phyloP scores from a whole-genome alignment of 257 asterid species.

The Plantago ovata region DNA sequence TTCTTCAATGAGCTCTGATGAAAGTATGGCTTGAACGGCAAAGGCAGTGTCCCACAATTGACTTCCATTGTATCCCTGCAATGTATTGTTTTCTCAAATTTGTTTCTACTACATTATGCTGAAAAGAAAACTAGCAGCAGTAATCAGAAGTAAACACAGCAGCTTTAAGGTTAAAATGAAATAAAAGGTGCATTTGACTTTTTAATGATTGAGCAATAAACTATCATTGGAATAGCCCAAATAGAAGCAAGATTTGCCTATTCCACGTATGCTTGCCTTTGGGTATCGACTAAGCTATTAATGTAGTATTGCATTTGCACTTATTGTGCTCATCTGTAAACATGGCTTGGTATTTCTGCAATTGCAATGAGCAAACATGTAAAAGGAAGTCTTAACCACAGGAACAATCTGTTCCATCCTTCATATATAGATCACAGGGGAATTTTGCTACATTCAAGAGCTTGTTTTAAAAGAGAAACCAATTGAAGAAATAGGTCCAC shows the following conservation, averaged over 20 bases:
- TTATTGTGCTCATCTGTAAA: background rate
- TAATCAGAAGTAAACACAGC: constrained; percentile 5
- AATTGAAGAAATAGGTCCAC: too few species aligned
- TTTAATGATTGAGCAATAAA: constrained; percentile 7
- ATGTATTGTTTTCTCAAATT: constrained; percentile 15
- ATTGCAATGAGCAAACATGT: constrained; percentile 1
- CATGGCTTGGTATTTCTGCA: background rate
- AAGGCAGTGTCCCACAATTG: constrained; percentile 95
- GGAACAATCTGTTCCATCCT: background rate
- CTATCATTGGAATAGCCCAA: constrained; percentile 8
- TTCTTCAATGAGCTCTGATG: constrained; percentile 62
- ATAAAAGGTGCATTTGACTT: constrained; percentile 5
- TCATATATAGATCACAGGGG: background rate
- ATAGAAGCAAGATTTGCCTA: background rate
- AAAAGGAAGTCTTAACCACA: constrained; percentile 1
- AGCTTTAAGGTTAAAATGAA: constrained; percentile 9
- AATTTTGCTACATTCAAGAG: background rate
- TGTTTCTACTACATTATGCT: background rate
- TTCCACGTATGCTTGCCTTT: background rate
- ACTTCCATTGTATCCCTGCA: constrained; percentile 96
- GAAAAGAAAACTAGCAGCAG: background rate
- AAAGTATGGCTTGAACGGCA: constrained; percentile 83
- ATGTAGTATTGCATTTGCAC: background rate
- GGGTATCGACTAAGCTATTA: background rate
- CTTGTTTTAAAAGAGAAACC: constrained; percentile 9